Evolutionary conservation across 345 rosid genomes (phyloP).

Genomic region (Citrus mangshanensis): DNA sequence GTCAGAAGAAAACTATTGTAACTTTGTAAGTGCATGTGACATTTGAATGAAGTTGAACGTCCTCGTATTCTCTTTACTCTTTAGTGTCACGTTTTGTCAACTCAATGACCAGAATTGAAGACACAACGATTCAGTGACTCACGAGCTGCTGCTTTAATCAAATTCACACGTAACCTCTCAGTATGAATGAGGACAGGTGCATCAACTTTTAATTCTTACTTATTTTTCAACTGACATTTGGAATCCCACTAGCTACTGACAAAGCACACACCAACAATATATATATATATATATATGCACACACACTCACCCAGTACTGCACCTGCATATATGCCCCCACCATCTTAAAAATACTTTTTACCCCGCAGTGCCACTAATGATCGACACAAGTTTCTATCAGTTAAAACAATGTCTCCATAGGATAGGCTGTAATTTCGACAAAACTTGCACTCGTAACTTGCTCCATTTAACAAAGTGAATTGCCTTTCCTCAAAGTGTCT

Average conservation of each 20-base stretch:
- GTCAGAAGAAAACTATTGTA: no score
- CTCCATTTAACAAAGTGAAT: not conserved
- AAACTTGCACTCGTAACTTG: not conserved
- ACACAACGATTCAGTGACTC: no score
- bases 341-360: not conserved
- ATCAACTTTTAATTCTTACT: not conserved
- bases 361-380: not conserved
- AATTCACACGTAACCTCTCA: slow-evolving; percentile 11
- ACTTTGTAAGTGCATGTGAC: no score
- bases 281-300: no score
- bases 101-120: not conserved
- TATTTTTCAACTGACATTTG: slow-evolving; percentile 16
- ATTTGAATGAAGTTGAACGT: not conserved
- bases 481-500: not conserved
- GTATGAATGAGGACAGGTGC: not conserved
- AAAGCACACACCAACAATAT: not conserved
- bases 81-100: not conserved
- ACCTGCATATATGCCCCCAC: not conserved
- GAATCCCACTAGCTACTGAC: slow-evolving; percentile 23
- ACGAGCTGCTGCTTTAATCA: not conserved
- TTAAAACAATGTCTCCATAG: not conserved
- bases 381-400: not conserved
- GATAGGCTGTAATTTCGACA: no score
- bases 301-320: not conserved
- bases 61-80: not conserved